Conservation (phyloP, 2,329 filamentous ascomycete species). For the Diplodia scrobiculata region DNA sequence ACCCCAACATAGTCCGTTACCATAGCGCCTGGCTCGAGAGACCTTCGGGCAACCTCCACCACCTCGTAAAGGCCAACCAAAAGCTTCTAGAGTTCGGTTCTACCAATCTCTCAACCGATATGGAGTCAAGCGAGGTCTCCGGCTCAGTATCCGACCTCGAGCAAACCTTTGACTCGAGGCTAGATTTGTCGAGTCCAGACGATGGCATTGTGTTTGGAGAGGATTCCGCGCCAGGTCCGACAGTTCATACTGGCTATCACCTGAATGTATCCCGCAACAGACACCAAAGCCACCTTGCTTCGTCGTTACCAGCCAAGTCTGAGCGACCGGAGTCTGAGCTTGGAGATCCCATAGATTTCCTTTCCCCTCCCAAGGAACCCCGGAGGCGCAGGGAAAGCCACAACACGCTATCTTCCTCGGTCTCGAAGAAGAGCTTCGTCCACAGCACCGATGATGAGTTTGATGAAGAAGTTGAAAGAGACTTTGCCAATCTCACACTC, state of each 20-base stretch:
- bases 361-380: neutral
- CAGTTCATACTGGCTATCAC: neutral
- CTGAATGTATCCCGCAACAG: constrained; percentile 40
- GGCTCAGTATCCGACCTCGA: neutral
- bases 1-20: constrained; percentile 68
- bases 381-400: constrained; percentile 40
- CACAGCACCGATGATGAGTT: constrained; percentile 42
- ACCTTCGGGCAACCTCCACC: neutral
- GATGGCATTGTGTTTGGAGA: constrained; percentile 33
- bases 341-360: constrained; percentile 31
- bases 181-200: constrained; percentile 17
- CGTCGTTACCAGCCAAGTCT: constrained; percentile 14
- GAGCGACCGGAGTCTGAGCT: neutral
- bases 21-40: constrained; percentile 65
- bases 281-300: constrained; percentile 35
- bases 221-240: constrained; percentile 31
- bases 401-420: constrained; percentile 46
- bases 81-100: constrained; percentile 13
- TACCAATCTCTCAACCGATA: constrained; percentile 3
- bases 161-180: neutral
- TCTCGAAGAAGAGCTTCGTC: constrained; percentile 47
- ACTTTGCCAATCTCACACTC: constrained; percentile 7
- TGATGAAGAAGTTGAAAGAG: constrained; percentile 53
- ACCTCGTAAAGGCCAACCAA: neutral
- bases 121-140: constrained; percentile 7